phyloP scores from a whole-genome alignment of 352 stramenopile species.

The Globisporangium cylindrosporum region DNA sequence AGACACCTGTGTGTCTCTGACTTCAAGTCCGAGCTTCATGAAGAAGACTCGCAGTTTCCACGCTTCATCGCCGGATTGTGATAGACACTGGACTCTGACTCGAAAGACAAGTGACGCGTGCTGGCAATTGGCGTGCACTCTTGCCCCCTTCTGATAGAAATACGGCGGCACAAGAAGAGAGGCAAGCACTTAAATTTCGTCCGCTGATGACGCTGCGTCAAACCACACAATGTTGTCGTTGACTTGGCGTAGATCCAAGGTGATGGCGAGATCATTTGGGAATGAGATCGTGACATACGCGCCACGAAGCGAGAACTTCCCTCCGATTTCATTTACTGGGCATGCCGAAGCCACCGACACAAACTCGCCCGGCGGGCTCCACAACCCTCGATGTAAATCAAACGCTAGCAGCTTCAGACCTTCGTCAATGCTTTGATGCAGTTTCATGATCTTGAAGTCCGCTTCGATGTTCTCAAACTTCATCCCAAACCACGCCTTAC shows the following conservation, averaged over 20 bases:
- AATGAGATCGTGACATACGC: conserved; percentile 19
- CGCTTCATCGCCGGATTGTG: conserved; percentile 11
- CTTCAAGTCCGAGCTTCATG: conserved; percentile 41
- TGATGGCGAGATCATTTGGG: conserved; percentile 21
- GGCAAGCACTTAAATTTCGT: conserved; percentile 29
- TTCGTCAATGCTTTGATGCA: conserved; percentile 7
- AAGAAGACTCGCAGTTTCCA: conserved; percentile 52
- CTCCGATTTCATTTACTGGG: conserved; percentile 16
- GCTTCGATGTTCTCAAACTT: conserved; percentile 44
- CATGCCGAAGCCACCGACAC: conserved; percentile 6
- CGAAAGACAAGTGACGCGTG: conserved; percentile 38
- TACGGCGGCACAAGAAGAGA: conserved; percentile 37
- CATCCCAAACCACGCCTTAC: conserved; percentile 38
- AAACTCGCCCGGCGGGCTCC: conserved; percentile 11
- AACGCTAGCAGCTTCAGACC: not conserved
- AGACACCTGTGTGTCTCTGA: conserved; percentile 41
- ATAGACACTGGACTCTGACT: not conserved
- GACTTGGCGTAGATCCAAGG: conserved; percentile 49
- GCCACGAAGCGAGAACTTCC: conserved; percentile 13
- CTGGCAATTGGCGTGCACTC: conserved; percentile 33
- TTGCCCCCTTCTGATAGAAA: conserved; percentile 29
- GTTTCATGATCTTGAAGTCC: conserved; percentile 16
- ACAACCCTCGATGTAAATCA: conserved; percentile 13
- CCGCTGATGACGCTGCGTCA: conserved; percentile 26
- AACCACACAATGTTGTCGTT: conserved; percentile 43